A percentile compares a stretch with the other conserved stretches of the same genome.
These are phyloP conservation scores for Penicillium corylophilum DNA, from an alignment of 2,329 filamentous ascomycete species.

Conservation along the genomic window DNA sequence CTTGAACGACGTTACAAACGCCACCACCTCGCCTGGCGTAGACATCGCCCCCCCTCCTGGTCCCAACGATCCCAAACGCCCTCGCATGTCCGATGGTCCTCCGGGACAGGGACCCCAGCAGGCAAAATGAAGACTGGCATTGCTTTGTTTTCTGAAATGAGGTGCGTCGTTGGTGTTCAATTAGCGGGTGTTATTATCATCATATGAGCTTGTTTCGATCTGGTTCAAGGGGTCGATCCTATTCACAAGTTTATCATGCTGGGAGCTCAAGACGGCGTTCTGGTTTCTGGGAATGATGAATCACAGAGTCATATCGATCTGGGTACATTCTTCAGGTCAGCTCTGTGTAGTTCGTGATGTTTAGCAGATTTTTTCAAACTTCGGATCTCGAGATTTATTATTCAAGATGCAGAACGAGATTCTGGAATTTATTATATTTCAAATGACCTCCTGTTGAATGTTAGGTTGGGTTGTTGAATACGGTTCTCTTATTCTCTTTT, in stretches of 20 bases:
- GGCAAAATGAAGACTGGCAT: slow-evolving; percentile 12
- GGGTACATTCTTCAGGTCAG: too few species aligned
- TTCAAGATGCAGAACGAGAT: background rate
- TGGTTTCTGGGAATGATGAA: background rate
- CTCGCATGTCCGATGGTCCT: slow-evolving; percentile 24
- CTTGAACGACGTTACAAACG: slow-evolving; percentile 48
- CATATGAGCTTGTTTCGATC: background rate
- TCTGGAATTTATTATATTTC: background rate
- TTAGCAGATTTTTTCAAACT: background rate
- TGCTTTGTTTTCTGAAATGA: background rate
- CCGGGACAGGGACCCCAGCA: slow-evolving; percentile 18
- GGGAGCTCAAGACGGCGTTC: slow-evolving; percentile 1
- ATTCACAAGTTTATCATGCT: background rate
- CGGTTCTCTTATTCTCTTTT: too few species aligned
- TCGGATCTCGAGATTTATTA: background rate
- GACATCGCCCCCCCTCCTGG: slow-evolving; percentile 22
- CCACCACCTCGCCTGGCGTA: slow-evolving; percentile 19
- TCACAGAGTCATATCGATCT: background rate
- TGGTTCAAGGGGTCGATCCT: slow-evolving; percentile 1
- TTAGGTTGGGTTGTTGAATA: too few species aligned
- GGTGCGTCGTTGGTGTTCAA: background rate
- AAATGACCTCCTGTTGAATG: too few species aligned
- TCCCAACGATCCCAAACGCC: slow-evolving; percentile 34
- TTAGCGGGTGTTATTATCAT: slow-evolving; percentile 12
- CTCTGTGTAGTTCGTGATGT: background rate